These are phyloP conservation scores for Pichia exigua DNA, from an alignment of 805 yeast genomes.

Conservation along the genomic window DNA sequence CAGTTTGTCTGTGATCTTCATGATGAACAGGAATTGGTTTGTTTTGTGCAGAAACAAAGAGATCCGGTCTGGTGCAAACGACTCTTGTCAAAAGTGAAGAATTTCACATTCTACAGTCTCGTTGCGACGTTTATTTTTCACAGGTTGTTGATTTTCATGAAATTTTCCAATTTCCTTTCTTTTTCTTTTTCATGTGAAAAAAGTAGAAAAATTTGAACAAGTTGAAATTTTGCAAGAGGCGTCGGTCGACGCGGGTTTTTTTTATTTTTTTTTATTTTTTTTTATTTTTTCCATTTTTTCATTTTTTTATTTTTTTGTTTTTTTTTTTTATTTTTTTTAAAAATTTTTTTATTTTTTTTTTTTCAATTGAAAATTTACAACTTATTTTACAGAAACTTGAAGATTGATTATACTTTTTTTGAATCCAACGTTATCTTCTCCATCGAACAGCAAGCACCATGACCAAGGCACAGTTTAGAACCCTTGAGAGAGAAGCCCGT, in stretches of 20 bases:
- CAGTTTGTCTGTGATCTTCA: conserved; percentile 43
- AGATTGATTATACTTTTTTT: background rate
- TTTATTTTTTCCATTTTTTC: background rate
- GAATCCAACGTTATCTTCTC: background rate
- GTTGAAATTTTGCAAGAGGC: background rate
- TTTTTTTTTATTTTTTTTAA: background rate
- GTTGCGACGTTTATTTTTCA: background rate
- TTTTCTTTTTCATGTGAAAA: background rate
- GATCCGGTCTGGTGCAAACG: background rate
- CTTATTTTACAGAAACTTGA: background rate
- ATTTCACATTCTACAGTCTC: background rate
- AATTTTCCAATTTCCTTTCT: background rate
- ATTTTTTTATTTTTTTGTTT: background rate
- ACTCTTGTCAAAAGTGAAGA: background rate
- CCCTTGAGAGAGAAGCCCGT: conserved; percentile 80
- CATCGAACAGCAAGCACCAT: background rate
- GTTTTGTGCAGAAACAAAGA: background rate
- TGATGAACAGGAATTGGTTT: conserved; percentile 10
- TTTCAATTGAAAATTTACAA: background rate
- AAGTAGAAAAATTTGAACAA: no score
- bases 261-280: no score
- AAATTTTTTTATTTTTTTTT: background rate
- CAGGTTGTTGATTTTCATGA: background rate
- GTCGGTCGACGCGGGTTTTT: background rate
- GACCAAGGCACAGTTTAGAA: conserved; percentile 54